Conservation (phyloP, 192 early-diverging fungal genomes). For the Rhizoclosmatium globosum region DNA sequence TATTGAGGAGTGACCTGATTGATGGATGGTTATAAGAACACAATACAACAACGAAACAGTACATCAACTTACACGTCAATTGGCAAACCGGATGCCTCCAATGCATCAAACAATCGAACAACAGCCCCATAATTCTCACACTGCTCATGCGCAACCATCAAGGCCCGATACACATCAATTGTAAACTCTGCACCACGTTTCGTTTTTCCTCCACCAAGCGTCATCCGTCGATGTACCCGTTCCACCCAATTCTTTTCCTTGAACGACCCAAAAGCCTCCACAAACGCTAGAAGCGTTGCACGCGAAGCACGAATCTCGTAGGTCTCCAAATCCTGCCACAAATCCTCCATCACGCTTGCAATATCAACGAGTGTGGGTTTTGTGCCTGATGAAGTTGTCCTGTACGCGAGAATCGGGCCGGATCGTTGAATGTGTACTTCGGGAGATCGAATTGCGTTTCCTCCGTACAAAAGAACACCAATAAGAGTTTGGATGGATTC, state of each 20-base stretch:
- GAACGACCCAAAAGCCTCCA: slow-evolving; percentile 27
- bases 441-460: neutral
- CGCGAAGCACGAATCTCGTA: slow-evolving; percentile 4
- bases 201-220: neutral
- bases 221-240: neutral
- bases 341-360: slow-evolving; percentile 25
- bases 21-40: neutral
- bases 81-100: neutral
- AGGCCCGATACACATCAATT: neutral
- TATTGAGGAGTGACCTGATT: neutral
- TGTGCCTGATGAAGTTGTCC: neutral
- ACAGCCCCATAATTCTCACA: slow-evolving; percentile 17
- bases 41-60: neutral
- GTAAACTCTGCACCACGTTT: neutral
- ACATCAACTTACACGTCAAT: neutral
- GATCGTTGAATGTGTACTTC: slow-evolving; percentile 6
- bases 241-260: slow-evolving; percentile 24
- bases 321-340: slow-evolving; percentile 14
- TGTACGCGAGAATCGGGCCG: slow-evolving; percentile 15
- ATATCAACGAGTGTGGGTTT: slow-evolving; percentile 14
- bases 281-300: slow-evolving; percentile 20
- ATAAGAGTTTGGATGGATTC: slow-evolving; percentile 9
- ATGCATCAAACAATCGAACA: slow-evolving; percentile 1
- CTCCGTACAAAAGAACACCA: slow-evolving; percentile 20
- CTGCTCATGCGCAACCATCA: slow-evolving; percentile 12